Evolutionary conservation across 108 stramenopile species (phyloP).

Genomic region (Cylindrotheca fusiformis): DNA sequence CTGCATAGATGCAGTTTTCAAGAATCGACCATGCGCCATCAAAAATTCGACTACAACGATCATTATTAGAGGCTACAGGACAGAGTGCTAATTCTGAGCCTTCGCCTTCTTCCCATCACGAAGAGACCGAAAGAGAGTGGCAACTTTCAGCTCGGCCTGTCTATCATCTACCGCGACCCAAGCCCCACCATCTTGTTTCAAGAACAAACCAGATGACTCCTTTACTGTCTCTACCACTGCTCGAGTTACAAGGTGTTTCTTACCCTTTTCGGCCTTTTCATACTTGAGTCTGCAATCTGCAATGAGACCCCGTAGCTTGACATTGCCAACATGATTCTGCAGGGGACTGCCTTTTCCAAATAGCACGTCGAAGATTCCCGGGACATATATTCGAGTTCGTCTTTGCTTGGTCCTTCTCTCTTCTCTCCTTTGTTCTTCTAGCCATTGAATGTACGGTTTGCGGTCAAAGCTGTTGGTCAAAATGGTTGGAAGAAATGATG

Average conservation of each 20-base stretch:
- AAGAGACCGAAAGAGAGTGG: constrained; percentile 9
- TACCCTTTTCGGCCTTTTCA: neutral
- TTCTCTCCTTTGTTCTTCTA: too few relatives aligned
- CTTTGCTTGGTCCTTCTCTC: too few relatives aligned
- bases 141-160: constrained; percentile 6
- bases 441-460: too few relatives aligned
- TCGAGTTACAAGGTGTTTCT: neutral
- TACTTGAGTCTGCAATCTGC: neutral
- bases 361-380: constrained; percentile 2
- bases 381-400: constrained; percentile 2
- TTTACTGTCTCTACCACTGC: constrained; percentile 1
- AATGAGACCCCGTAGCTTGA: neutral
- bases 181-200: constrained; percentile 4
- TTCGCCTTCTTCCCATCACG: neutral
- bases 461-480: too few relatives aligned
- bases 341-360: constrained; percentile 11
- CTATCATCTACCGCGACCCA: constrained; percentile 16
- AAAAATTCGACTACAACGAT: too few relatives aligned
- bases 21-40: too few relatives aligned
- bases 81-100: too few relatives aligned
- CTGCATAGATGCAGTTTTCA: too few relatives aligned
- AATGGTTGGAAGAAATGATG: too few relatives aligned
- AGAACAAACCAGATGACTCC: neutral
- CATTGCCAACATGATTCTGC: constrained; percentile 4
- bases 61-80: too few relatives aligned